A percentile compares a stretch with the other conserved stretches of the same genome.
These are phyloP conservation scores for Gynandropsis gynandra DNA, from an alignment of 345 rosid species.

Conservation along the genomic window DNA sequence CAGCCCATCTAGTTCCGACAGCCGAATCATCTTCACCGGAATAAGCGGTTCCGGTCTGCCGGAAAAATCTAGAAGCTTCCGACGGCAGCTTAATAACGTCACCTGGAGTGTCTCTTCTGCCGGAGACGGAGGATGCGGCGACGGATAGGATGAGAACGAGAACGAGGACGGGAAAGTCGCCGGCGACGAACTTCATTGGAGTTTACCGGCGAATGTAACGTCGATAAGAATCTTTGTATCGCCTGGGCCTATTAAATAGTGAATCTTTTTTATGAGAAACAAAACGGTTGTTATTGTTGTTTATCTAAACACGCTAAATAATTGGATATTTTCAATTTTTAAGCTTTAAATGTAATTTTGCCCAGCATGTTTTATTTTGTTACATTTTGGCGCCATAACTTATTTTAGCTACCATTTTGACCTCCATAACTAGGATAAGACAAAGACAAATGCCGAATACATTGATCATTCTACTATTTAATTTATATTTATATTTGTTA, in stretches of 20 bases:
- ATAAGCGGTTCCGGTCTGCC: not conserved
- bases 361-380: too few relatives aligned
- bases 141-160: slow-evolving; percentile 28
- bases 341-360: too few relatives aligned
- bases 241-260: slow-evolving; percentile 8
- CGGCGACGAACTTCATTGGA: slow-evolving; percentile 27
- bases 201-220: slow-evolving; percentile 8
- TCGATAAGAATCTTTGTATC: slow-evolving; percentile 16
- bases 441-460: too few relatives aligned
- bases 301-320: slow-evolving; percentile 13
- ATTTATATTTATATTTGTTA: too few relatives aligned
- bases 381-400: too few relatives aligned
- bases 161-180: slow-evolving; percentile 27
- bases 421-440: too few relatives aligned
- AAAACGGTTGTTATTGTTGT: slow-evolving; percentile 11
- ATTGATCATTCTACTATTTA: too few relatives aligned
- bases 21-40: slow-evolving; percentile 33
- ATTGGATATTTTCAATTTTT: too few relatives aligned
- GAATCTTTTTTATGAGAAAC: slow-evolving; percentile 11
- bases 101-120: slow-evolving; percentile 23
- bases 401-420: too few relatives aligned
- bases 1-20: slow-evolving; percentile 78
- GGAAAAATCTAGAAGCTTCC: slow-evolving; percentile 50
- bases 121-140: slow-evolving; percentile 25
- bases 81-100: slow-evolving; percentile 56